Conservation (phyloP, 495 filamentous ascomycete genomes). For the Aspergillus diversus region DNA sequence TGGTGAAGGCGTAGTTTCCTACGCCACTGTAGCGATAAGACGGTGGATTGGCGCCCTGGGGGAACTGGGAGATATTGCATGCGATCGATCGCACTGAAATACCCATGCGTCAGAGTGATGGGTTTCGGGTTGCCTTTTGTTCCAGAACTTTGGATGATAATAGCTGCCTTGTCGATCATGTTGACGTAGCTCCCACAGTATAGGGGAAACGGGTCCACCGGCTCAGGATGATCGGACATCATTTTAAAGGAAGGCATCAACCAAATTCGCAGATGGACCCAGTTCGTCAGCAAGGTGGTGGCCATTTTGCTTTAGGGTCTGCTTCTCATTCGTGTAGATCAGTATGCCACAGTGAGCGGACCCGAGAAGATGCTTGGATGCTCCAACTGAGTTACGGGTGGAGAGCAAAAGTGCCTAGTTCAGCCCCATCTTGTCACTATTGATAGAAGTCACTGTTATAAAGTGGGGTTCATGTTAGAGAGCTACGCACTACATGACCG, state of each 20-base stretch:
- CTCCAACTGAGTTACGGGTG: slow-evolving; percentile 42
- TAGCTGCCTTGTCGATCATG: too few relatives aligned
- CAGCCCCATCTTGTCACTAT: background rate
- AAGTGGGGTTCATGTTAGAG: background rate
- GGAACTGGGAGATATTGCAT: too few relatives aligned
- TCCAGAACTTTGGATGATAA: too few relatives aligned
- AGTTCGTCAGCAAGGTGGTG: background rate
- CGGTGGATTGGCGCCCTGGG: too few relatives aligned
- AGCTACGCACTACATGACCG: slow-evolving; percentile 21
- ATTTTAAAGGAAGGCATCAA: background rate
- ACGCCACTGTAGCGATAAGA: too few relatives aligned
- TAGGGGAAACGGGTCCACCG: background rate
- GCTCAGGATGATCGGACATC: background rate
- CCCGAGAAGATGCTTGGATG: slow-evolving; percentile 36
- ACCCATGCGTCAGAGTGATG: too few relatives aligned
- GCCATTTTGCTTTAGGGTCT: background rate
- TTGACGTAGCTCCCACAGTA: too few relatives aligned
- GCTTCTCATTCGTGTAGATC: slow-evolving; percentile 13
- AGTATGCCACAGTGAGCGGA: slow-evolving; percentile 34
- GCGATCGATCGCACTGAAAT: too few relatives aligned
- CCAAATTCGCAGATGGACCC: background rate
- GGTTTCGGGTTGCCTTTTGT: too few relatives aligned
- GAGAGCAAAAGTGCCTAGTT: slow-evolving; percentile 37
- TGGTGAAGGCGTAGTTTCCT: too few relatives aligned
- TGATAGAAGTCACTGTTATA: background rate